Evolutionary conservation across 129 eudicot genomes (phyloP).

Genomic region (Arctium lappa): DNA sequence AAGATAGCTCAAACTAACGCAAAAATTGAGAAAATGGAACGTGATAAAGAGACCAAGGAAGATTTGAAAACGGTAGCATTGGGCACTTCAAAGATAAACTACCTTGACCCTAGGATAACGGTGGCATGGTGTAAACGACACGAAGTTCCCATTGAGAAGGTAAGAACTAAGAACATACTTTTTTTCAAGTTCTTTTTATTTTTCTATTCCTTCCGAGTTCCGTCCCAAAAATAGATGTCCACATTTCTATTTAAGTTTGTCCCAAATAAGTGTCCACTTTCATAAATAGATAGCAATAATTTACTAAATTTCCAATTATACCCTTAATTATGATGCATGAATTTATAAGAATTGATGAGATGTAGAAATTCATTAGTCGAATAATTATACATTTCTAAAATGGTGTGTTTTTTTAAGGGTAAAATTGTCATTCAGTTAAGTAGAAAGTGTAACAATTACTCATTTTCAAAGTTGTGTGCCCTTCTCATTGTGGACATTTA

Average conservation of each 20-base stretch:
- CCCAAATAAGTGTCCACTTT: background rate
- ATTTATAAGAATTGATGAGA: background rate
- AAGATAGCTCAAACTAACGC: slow-evolving; percentile 66
- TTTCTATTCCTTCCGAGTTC: background rate
- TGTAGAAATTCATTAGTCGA: too few relatives aligned
- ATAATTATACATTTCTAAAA: background rate
- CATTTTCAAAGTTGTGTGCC: background rate
- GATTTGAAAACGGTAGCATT: slow-evolving; percentile 88
- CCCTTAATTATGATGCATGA: background rate
- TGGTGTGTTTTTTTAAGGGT: background rate
- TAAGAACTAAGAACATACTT: slow-evolving; percentile 22
- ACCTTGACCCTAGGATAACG: slow-evolving; percentile 93
- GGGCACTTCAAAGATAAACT: slow-evolving; percentile 96
- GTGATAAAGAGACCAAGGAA: slow-evolving; percentile 72
- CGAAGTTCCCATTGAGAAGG: slow-evolving; percentile 99
- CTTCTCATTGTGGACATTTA: background rate
- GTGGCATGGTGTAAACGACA: slow-evolving; percentile 99
- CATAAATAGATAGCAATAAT: background rate
- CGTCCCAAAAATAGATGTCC: too few relatives aligned
- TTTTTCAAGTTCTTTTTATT: background rate
- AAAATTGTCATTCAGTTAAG: background rate
- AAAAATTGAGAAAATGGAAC: slow-evolving; percentile 78
- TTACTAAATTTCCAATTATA: background rate
- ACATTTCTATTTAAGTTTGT: too few relatives aligned
- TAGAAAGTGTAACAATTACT: background rate